Base-by-base conservation (phyloP, 129 eudicot species). In the Glebionis coronaria region DNA sequence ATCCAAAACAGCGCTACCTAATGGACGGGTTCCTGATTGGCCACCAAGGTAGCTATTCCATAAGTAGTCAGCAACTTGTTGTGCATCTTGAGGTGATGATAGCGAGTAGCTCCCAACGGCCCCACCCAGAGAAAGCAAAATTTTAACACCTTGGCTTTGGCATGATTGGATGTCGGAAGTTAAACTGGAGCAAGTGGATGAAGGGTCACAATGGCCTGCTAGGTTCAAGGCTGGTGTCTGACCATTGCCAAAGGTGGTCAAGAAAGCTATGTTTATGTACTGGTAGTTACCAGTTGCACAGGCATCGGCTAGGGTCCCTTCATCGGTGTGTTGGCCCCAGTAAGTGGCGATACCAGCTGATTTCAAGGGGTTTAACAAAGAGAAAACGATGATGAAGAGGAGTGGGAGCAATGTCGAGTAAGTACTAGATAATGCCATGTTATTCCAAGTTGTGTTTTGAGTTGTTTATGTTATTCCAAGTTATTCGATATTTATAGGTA, bases 51-150 rank as follows among this genome's bases (percentile, higher is more conserved):
- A 85, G 55, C 21, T 81, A 79, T 83, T 62, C 87, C 86, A 88
- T 2, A 85, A 69, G 31, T 82, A 81, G 12, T 68, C 67, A 1
- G 91, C 79, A 12, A 88, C 86, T 14, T 77, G 64, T 12, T 65
- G 72, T 31, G 96, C 96, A 60, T 88, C 85, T 7, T 78, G 83
- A 0, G 81, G 53, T 10, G 96, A 88, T 2, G 92, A 59, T 0
- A 88, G 78, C 10, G 82, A 45, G 77, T 85, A 82, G 56, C 44
- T 58, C 9, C 89, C 88, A 0, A 0, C 1, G 0, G 50, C 81
- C 1, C 96, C 96, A 0, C 96, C 96, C 3, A 85, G 63, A 9
- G 96, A 85, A 31, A 89, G 84, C 3, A 89, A 73, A 1, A 89
- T 85, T 66, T 77, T 83, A 47, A 89, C 75, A 31, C 85, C 85